These are phyloP conservation scores for Peronospora destructor DNA, from an alignment of 352 stramenopile genomes.

Conservation along the genomic window DNA sequence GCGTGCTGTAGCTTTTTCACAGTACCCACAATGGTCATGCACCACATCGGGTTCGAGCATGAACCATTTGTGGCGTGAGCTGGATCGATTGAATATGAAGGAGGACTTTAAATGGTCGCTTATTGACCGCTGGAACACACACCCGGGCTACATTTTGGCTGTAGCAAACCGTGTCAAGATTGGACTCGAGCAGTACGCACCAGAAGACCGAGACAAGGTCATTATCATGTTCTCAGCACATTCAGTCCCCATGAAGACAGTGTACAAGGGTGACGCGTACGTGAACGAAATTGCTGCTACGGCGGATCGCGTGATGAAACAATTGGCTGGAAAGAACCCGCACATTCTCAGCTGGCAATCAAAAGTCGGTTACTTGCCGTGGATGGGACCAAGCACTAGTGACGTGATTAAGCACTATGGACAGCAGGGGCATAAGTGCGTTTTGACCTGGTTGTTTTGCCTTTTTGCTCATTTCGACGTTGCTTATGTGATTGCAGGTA, in stretches of 20 bases:
- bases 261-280: conserved; percentile 87
- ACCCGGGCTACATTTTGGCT: conserved; percentile 92
- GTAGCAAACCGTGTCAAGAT: conserved; percentile 89
- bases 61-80: conserved; percentile 83
- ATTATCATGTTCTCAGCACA: conserved; percentile 89
- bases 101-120: conserved; percentile 78
- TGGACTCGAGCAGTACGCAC: conserved; percentile 88
- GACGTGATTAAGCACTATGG: conserved; percentile 91
- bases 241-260: conserved; percentile 86
- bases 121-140: conserved; percentile 91
- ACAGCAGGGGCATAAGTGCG: conserved; percentile 86
- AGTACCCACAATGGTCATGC: conserved; percentile 98
- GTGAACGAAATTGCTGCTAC: conserved; percentile 79
- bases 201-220: conserved; percentile 82
- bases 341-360: conserved; percentile 95
- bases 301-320: conserved; percentile 63
- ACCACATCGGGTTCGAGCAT: conserved; percentile 95
- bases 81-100: conserved; percentile 85
- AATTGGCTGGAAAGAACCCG: conserved; percentile 56
- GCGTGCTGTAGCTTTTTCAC: conserved; percentile 93
- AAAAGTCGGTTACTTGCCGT: conserved; percentile 96
- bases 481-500: conserved; percentile 39
- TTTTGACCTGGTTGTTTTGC: conserved; percentile 4
- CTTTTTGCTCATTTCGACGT: neutral
- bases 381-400: conserved; percentile 97